phyloP scores from a whole-genome alignment of 2,329 filamentous ascomycete species.

The Diaporthe australafricana region DNA sequence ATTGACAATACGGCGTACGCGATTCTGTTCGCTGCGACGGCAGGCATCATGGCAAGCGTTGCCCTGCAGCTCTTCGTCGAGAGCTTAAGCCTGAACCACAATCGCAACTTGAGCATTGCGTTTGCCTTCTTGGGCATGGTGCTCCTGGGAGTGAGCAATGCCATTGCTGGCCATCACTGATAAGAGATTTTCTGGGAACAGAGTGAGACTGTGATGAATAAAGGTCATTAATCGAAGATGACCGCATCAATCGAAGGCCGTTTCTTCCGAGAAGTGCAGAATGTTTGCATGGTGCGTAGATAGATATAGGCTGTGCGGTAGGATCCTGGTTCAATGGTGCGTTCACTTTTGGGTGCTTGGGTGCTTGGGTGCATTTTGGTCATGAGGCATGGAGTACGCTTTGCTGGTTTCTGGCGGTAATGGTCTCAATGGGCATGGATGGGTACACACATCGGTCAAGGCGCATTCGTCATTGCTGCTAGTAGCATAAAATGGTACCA shows the following conservation, averaged over 20 bases:
- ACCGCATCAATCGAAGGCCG: not conserved
- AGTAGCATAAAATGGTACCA: not conserved
- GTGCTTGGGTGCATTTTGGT: not conserved
- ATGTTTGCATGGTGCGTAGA: not conserved
- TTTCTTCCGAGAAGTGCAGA: not conserved
- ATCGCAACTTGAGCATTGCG: constrained; percentile 78
- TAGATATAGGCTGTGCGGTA: not conserved
- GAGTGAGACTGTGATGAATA: not conserved
- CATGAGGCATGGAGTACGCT: not conserved
- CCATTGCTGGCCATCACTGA: constrained; percentile 48
- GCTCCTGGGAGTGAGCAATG: constrained; percentile 85
- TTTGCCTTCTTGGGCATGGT: constrained; percentile 91
- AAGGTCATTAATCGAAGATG: not conserved
- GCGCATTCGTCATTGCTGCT: not conserved
- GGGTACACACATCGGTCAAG: constrained; percentile 9
- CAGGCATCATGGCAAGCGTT: constrained; percentile 96
- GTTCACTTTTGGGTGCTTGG: not conserved
- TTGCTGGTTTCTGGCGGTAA: not conserved
- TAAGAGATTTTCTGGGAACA: not conserved
- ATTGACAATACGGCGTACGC: constrained; percentile 75
- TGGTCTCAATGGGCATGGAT: constrained; percentile 4
- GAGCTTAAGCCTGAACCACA: constrained; percentile 84
- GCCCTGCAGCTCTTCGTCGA: constrained; percentile 91
- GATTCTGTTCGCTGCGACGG: constrained; percentile 86
- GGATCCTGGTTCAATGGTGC: constrained; percentile 4